These are phyloP conservation scores for Hanseniaspora valbyensis DNA, from an alignment of 805 yeast species.

Conservation along the genomic window DNA sequence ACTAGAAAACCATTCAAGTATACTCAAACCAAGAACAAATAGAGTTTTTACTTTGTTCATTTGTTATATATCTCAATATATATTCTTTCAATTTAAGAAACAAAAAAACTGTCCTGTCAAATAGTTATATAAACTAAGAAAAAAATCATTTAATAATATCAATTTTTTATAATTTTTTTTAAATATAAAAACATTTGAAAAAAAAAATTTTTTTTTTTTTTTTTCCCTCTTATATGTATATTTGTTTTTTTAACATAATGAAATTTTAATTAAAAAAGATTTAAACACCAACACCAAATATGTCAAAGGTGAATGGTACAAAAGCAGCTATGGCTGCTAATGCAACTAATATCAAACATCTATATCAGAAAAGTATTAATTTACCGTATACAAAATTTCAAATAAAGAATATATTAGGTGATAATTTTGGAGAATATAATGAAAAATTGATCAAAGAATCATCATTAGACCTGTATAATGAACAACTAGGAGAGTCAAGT, in stretches of 20 bases:
- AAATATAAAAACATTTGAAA: too few species aligned
- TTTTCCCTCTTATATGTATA: too few species aligned
- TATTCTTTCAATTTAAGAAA: background rate
- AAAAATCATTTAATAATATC: too few species aligned
- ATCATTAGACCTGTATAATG: conserved; percentile 49
- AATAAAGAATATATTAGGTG: conserved; percentile 40
- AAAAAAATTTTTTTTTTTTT: too few species aligned
- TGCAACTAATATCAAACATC: conserved; percentile 24
- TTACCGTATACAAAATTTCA: conserved; percentile 67
- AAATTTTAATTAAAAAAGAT: too few species aligned
- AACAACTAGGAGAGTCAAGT: conserved; percentile 40
- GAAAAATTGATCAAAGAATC: conserved; percentile 36
- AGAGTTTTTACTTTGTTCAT: background rate
- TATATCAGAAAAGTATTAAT: conserved; percentile 42
- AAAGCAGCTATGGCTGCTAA: background rate
- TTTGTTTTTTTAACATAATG: too few species aligned
- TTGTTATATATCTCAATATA: background rate
- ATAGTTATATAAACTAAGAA: too few species aligned
- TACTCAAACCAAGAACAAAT: conserved; percentile 60
- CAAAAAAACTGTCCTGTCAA: too few species aligned
- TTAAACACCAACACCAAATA: too few species aligned
- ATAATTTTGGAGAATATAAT: conserved; percentile 31
- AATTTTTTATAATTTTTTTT: too few species aligned
- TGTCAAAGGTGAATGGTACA: background rate
- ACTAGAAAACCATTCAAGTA: conserved; percentile 82